Evolutionary conservation across 176 grass and related monocot genomes (phyloP).

Genomic region (Bolboschoenus planiculmis): DNA sequence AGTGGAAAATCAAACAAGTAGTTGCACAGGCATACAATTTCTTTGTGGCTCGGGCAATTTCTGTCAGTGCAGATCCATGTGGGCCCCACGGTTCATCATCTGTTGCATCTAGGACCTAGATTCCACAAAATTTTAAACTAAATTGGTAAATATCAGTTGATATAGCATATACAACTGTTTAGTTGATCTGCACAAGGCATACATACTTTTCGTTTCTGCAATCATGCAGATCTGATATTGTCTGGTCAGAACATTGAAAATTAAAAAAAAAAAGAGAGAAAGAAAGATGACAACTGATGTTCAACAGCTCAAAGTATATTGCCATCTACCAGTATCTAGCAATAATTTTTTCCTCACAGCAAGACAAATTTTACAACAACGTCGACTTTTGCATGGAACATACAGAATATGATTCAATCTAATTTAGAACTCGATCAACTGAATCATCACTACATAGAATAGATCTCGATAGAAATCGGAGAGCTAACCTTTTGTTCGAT

Average conservation of each 20-base stretch:
- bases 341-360: not conserved
- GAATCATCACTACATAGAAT: not conserved
- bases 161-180: not conserved
- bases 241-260: not conserved
- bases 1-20: not conserved
- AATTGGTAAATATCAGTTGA: not conserved
- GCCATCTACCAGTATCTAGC: not conserved
- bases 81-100: slow-evolving; percentile 96
- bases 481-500: slow-evolving; percentile 92
- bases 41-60: slow-evolving; percentile 70
- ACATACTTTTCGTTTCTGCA: not conserved
- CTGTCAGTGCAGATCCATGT: slow-evolving; percentile 70
- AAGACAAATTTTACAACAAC: not conserved
- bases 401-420: not conserved
- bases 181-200: not conserved
- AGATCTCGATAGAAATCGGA: slow-evolving; percentile 31
- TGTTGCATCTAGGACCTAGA: slow-evolving; percentile 83
- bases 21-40: slow-evolving; percentile 53
- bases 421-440: not conserved
- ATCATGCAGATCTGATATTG: not conserved
- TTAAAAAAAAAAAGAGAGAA: not conserved
- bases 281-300: not conserved
- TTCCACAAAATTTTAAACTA: slow-evolving; percentile 8
- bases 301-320: not conserved
- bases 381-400: not conserved